Conservation (phyloP, 192 early-diverging fungal genomes). For the Dispira simplex region DNA sequence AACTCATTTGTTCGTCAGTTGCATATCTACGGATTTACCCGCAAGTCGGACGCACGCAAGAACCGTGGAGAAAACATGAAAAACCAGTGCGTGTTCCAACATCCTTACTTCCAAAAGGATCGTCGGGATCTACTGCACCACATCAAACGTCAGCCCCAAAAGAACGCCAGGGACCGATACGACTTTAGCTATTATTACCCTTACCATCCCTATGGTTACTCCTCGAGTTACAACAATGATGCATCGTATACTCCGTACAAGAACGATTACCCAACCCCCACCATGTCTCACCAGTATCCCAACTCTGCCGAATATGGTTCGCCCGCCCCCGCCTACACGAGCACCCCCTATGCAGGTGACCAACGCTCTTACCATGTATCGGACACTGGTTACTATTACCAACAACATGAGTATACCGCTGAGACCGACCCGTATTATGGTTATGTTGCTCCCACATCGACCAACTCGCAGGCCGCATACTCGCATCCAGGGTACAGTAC, state of each 20-base stretch:
- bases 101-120: slow-evolving; percentile 22
- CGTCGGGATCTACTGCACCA: slow-evolving; percentile 21
- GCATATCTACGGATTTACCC: slow-evolving; percentile 18
- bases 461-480: no score
- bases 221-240: background rate
- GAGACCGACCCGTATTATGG: background rate
- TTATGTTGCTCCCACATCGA: background rate
- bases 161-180: slow-evolving; percentile 3
- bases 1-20: slow-evolving; percentile 17
- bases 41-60: slow-evolving; percentile 12
- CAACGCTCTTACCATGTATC: background rate
- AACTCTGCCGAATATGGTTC: background rate
- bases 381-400: background rate
- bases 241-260: background rate
- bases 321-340: background rate
- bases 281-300: background rate
- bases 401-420: background rate
- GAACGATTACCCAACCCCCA: background rate
- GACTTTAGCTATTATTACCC: background rate
- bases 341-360: background rate
- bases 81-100: slow-evolving; percentile 25
- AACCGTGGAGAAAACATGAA: slow-evolving; percentile 1
- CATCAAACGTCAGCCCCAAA: slow-evolving; percentile 19
- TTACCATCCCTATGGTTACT: background rate
- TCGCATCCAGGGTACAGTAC: no score